Evolutionary conservation across 768 basidiomycete genomes (phyloP).

Genomic region (Kwoniella sp.): DNA sequence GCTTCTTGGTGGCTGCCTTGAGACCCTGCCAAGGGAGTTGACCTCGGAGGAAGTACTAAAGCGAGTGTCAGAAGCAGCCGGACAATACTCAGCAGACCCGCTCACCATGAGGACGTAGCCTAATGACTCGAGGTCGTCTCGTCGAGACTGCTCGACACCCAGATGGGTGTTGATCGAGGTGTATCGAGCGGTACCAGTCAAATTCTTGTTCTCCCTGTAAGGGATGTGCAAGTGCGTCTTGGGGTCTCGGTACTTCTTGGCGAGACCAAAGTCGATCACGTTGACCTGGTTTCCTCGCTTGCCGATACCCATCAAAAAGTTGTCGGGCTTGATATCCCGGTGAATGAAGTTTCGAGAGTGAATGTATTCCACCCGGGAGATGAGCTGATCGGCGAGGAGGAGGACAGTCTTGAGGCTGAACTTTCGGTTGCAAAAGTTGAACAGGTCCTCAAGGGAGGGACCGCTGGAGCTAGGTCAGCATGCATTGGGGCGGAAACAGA

Average conservation of each 20-base stretch:
- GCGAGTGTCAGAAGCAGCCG: neutral
- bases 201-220: conserved; percentile 99
- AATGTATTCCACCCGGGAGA: conserved; percentile 93
- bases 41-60: conserved; percentile 88
- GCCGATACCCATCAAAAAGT: conserved; percentile 98
- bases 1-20: conserved; percentile 99
- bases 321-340: conserved; percentile 97
- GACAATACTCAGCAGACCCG: neutral
- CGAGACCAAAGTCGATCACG: conserved; percentile 67
- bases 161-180: conserved; percentile 99
- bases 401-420: conserved; percentile 93
- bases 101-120: conserved; percentile 89
- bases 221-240: conserved; percentile 99
- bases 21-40: conserved; percentile 98
- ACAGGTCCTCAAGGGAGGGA: conserved; percentile 53
- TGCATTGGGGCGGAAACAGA: neutral
- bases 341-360: conserved; percentile 92
- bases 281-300: conserved; percentile 99
- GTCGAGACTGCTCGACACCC: conserved; percentile 93
- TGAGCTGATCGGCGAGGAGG: conserved; percentile 90
- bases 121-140: conserved; percentile 95
- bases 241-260: conserved; percentile 99
- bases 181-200: conserved; percentile 97
- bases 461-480: conserved; percentile 29
- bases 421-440: conserved; percentile 66